A percentile compares a stretch with the other conserved stretches of the same genome.
These are phyloP conservation scores for Bisporella sp. DNA, from an alignment of 2,329 filamentous ascomycete genomes.

Conservation along the genomic window DNA sequence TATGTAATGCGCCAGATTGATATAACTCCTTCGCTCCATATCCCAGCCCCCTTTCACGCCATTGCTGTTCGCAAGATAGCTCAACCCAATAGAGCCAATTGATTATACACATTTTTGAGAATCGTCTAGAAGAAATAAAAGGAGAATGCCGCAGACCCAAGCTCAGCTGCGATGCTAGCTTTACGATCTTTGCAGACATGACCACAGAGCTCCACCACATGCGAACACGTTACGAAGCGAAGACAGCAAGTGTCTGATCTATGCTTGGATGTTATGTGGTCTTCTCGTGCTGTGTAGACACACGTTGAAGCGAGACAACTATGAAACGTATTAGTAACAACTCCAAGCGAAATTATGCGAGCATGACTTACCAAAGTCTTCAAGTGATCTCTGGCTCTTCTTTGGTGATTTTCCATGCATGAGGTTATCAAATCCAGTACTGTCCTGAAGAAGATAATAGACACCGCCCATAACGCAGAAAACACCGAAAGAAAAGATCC, in stretches of 20 bases:
- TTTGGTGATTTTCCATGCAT: slow-evolving; percentile 87
- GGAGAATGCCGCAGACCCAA: not conserved
- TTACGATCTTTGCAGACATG: too few relatives aligned
- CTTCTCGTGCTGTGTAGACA: slow-evolving; percentile 90
- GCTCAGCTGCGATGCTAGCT: too few relatives aligned
- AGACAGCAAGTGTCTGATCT: not conserved
- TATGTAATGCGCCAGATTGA: too few relatives aligned
- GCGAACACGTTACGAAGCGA: not conserved
- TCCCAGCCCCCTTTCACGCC: too few relatives aligned
- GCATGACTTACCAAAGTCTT: slow-evolving; percentile 73
- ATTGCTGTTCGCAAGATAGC: too few relatives aligned
- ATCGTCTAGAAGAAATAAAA: not conserved
- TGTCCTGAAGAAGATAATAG: slow-evolving; percentile 79
- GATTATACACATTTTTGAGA: too few relatives aligned
- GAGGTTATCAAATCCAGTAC: slow-evolving; percentile 77
- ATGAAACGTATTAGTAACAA: slow-evolving; percentile 40
- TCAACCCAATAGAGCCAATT: too few relatives aligned
- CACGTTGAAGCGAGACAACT: slow-evolving; percentile 85
- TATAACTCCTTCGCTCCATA: too few relatives aligned
- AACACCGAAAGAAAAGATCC: slow-evolving; percentile 85
- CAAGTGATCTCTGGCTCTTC: slow-evolving; percentile 73
- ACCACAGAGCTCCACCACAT: not conserved
- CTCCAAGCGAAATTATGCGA: not conserved
- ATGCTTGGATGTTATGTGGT: slow-evolving; percentile 48
- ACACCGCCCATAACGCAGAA: slow-evolving; percentile 72